Base-by-base conservation (phyloP, 2,329 filamentous ascomycete genomes). In the Bipolaris sorokiniana region DNA sequence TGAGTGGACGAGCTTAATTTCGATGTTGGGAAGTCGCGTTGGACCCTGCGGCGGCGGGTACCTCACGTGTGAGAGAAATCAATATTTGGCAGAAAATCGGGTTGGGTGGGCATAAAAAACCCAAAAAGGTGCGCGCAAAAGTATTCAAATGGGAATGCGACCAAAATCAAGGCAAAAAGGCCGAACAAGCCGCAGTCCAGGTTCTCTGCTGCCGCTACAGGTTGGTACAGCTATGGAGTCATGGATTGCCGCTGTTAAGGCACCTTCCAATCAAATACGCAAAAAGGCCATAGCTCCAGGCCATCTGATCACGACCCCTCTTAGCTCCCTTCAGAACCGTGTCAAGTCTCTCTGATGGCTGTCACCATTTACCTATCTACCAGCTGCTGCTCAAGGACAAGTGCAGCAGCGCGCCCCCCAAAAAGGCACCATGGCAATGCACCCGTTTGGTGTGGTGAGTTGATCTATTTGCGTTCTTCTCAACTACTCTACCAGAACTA, bases 401-500 rank as follows among this genome's bases (percentile, higher is more conserved):
- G 45, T 23, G 36, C 38, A 40, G 22, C 45, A 18, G 38, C 51
- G 38, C 51, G 10, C 28, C 28, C 7, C 9, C 26, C 5, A 28
- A 10, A 28, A 28, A 26, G 20, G 16, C 46, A 16, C 18, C 31
- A 34, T 28, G 36, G 46, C 28, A 20, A 36, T 26, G 49, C 46
- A 37, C 36, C 16, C 18, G 23, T 47, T 20, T 41, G 11, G 49
- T 48, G 48, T 49, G 60, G 54, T 62, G 59, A 61, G 36, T 62
- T 62, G 51, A 41, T 68, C 65, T 67, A 67, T 66, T 67, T 61
- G 52, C 59, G 61, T 56, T 31, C 10, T 31, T 11, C 36, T 37
- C 34, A 48, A 57, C 61, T 64, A 59, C 57, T 67, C 62, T 68
- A 66, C 60, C 58, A 65, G 61, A 52, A 61, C 54, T 59, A 61